Base-by-base conservation (phyloP, 179 eudicot species). In the Silene noctiflora region DNA sequence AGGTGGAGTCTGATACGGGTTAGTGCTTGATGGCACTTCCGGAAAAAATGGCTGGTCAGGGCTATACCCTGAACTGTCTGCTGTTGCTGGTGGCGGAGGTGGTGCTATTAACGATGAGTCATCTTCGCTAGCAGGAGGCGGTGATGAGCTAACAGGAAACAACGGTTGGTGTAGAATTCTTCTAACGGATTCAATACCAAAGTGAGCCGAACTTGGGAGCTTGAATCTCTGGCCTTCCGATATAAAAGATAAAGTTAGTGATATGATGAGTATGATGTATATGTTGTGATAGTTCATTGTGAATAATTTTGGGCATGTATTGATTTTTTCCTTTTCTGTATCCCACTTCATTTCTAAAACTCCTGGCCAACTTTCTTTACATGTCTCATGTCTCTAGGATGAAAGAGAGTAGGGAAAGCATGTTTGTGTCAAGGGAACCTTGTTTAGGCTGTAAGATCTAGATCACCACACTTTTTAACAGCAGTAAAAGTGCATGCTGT, bases 161-260 rank as follows among this genome's bases (percentile, higher is more conserved):
- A 91, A 75, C 42, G 96, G 96, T 35, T 91, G 89, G 69, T 91
- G 96, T 22, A 91, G 82, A 77, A 85, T 89, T 82, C 96, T 88
- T 71, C 93, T 87, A 44, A 79, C 63, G 71, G 27, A 56, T 56
- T 31, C 71, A 60, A 71, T 67, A 73, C 24, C 62, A 24, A 79
- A 65, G 16, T 76, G 51, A 24, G 75, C 72, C 42, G 83, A 80
- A 67, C 60, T 44, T 12, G 69, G 77, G 79, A 56, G 59, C 77
- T 55, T 76, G 58, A 61, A 20, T 55, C 6, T 53, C 3, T 67
- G 62, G 44, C 72, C 76, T 78, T 79, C 73, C 78, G 78, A 25
- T 53, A 35, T 46, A 65, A 75, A 56, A 58, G 85, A 55, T 71
- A 72, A 42, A 64, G 84, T 25, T 7, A 84, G 76, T 75, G 75